Conservation (phyloP, 768 basidiomycete species). For the Sporobolomyces pararoseus region DNA sequence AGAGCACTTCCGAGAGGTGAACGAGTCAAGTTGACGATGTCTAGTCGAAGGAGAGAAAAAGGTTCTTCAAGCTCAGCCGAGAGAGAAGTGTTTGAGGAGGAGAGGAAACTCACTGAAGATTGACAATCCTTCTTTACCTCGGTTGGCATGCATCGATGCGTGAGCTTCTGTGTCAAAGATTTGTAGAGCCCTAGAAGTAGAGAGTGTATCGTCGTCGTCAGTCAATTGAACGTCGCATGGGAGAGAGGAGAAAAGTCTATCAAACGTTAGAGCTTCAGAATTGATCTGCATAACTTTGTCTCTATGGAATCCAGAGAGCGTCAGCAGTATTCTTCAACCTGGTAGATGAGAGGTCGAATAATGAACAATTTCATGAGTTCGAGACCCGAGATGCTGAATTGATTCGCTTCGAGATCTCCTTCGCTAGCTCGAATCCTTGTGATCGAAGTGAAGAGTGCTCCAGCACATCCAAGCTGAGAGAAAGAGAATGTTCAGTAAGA, state of each 20-base stretch:
- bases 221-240: not conserved
- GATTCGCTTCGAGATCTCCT: conserved; percentile 61
- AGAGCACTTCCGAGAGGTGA: conserved; percentile 72
- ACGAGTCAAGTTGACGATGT: conserved; percentile 71
- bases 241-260: not conserved
- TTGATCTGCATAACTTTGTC: conserved; percentile 87
- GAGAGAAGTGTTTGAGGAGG: not conserved
- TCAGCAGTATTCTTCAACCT: too few species aligned
- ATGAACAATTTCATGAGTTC: conserved; percentile 67
- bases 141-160: conserved; percentile 75
- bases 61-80: not conserved
- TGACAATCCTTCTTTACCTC: conserved; percentile 83
- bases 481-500: not conserved
- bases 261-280: conserved; percentile 71
- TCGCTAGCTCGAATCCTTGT: conserved; percentile 60
- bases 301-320: conserved; percentile 50
- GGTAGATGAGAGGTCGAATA: conserved; percentile 7
- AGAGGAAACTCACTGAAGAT: conserved; percentile 62
- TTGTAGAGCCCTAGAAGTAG: conserved; percentile 67
- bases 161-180: conserved; percentile 84
- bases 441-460: conserved; percentile 74
- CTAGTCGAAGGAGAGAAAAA: conserved; percentile 49
- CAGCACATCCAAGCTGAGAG: conserved; percentile 70
- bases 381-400: conserved; percentile 66
- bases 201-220: not conserved